Conservation (phyloP, 2,329 filamentous ascomycete genomes). For the Sclerotinia sclerotiorum region DNA sequence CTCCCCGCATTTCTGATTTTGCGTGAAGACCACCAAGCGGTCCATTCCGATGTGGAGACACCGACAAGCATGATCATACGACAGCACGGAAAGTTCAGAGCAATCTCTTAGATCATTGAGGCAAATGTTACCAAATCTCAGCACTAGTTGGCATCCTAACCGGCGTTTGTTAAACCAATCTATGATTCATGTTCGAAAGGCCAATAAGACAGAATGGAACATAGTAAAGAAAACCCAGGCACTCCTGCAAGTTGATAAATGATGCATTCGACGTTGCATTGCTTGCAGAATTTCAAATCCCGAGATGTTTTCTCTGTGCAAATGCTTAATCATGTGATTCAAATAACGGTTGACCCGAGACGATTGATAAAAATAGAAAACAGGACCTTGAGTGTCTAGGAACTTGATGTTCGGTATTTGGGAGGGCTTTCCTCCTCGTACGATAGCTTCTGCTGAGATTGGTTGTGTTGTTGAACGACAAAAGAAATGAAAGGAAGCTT, state of each 20-base stretch:
- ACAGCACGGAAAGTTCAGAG: background rate
- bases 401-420: background rate
- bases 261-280: background rate
- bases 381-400: background rate
- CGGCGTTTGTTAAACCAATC: background rate
- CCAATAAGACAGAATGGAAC: background rate
- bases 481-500: background rate
- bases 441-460: background rate
- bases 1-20: constrained; percentile 6
- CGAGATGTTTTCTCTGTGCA: constrained; percentile 1
- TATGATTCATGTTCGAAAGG: background rate
- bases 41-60: background rate
- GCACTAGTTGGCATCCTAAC: background rate
- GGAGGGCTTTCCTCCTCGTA: background rate
- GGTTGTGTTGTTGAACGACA: background rate
- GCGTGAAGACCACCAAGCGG: background rate
- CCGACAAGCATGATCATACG: background rate
- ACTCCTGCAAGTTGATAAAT: background rate
- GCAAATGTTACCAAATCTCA: background rate
- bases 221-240: background rate
- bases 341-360: background rate
- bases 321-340: background rate
- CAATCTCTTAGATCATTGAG: background rate
- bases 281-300: constrained; percentile 8
- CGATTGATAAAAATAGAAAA: background rate